Conservation (phyloP, 371 early-diverging fungal genomes). For the Lichtheimia ornata region DNA sequence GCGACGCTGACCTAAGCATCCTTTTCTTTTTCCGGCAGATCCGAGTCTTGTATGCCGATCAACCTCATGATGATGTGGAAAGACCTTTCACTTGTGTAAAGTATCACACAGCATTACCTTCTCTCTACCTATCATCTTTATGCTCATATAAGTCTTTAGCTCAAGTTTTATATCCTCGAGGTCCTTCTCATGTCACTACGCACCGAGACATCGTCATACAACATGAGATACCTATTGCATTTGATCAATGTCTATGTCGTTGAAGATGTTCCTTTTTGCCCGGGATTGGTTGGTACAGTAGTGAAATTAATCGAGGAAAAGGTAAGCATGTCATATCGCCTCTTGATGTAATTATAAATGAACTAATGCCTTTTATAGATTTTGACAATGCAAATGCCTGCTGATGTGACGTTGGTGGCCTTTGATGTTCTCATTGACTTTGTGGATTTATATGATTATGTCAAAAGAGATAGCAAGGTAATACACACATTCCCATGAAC, state of each 20-base stretch:
- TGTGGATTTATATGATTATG: conserved; percentile 65
- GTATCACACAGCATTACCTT: not conserved
- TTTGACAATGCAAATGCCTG: conserved; percentile 61
- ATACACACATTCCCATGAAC: not conserved
- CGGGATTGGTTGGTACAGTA: conserved; percentile 70
- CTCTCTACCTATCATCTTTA: not conserved
- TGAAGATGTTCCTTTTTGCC: conserved; percentile 78
- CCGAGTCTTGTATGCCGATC: conserved; percentile 57
- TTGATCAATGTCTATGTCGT: conserved; percentile 73
- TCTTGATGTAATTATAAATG: not conserved
- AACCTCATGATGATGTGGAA: conserved; percentile 28
- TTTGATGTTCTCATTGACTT: conserved; percentile 74
- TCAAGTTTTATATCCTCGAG: conserved; percentile 73
- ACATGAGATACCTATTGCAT: conserved; percentile 69
- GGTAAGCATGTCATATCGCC: conserved; percentile 43
- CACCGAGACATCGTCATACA: conserved; percentile 68
- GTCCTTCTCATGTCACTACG: conserved; percentile 66
- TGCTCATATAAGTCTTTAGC: conserved; percentile 25
- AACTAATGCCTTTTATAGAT: conserved; percentile 34
- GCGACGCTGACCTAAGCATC: too few relatives aligned
- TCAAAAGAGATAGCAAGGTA: conserved; percentile 73
- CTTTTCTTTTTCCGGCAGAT: conserved; percentile 28
- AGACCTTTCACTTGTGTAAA: conserved; percentile 46
- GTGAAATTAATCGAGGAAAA: conserved; percentile 77
- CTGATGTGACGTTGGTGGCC: conserved; percentile 69